Evolutionary conservation across 352 stramenopile species (phyloP).

Genomic region (Phytophthora constricta): DNA sequence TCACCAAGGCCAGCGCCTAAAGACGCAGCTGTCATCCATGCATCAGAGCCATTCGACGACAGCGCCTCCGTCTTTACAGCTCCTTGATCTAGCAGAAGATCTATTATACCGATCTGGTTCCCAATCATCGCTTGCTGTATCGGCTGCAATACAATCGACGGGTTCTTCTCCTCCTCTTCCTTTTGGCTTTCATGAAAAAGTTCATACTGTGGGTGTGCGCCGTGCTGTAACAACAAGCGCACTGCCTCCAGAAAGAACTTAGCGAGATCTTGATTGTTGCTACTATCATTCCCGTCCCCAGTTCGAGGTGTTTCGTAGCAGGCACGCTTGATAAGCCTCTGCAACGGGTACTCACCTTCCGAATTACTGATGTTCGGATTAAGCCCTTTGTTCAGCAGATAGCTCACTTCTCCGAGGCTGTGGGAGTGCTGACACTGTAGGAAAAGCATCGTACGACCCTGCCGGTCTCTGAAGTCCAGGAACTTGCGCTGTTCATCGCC

Average conservation of each 20-base stretch:
- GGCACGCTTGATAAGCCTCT: constrained; percentile 53
- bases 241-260: constrained; percentile 61
- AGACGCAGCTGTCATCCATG: constrained; percentile 63
- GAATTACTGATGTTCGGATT: constrained; percentile 74
- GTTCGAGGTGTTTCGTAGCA: constrained; percentile 37
- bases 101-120: constrained; percentile 50
- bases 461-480: constrained; percentile 75
- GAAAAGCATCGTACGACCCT: constrained; percentile 83
- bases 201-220: constrained; percentile 53
- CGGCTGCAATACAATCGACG: constrained; percentile 42
- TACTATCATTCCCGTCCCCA: constrained; percentile 11
- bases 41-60: constrained; percentile 54
- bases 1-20: constrained; percentile 41
- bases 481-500: constrained; percentile 62
- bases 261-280: constrained; percentile 18
- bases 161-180: constrained; percentile 21
- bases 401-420: constrained; percentile 66
- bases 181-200: constrained; percentile 32
- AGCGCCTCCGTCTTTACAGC: constrained; percentile 42
- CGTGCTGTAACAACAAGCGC: constrained; percentile 57
- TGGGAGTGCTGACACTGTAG: constrained; percentile 80
- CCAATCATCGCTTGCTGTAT: constrained; percentile 66
- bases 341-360: constrained; percentile 65
- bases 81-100: constrained; percentile 55
- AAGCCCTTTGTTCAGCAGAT: constrained; percentile 72